phyloP scores from a whole-genome alignment of 2,329 filamentous ascomycete species.

The Claviceps pazoutovae region DNA sequence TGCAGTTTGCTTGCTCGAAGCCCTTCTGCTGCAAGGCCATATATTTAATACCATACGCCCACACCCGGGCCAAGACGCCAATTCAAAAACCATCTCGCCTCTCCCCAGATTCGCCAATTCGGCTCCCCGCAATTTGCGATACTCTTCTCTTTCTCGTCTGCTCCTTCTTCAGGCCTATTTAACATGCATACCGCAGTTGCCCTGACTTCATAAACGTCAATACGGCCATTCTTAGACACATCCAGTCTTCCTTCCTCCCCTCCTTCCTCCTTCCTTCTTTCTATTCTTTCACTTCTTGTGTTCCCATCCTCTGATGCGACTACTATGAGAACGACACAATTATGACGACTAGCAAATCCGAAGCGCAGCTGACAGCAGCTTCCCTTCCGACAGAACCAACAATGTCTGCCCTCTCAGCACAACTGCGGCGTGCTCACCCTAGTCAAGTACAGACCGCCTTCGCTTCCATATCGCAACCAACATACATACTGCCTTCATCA shows the following conservation, averaged over 20 bases:
- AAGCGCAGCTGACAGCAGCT: constrained; percentile 12
- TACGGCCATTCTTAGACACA: constrained; percentile 16
- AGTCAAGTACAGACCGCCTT: constrained; percentile 34
- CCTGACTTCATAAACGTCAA: constrained; percentile 24
- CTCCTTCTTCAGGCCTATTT: constrained; percentile 15
- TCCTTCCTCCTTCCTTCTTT: constrained; percentile 6
- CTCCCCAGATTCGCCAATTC: constrained; percentile 5
- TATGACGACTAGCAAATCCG: constrained; percentile 14
- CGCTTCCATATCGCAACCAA: constrained; percentile 11
- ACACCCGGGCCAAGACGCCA: constrained; percentile 3
- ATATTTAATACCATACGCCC: neutral
- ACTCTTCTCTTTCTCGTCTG: constrained; percentile 1
- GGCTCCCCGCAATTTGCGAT: constrained; percentile 7
- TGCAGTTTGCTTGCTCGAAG: constrained; percentile 1
- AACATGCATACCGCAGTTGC: constrained; percentile 21
- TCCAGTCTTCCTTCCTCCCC: constrained; percentile 10
- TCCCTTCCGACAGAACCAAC: constrained; percentile 17
- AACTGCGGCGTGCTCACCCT: constrained; percentile 29
- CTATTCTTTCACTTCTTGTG: neutral
- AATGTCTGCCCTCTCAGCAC: constrained; percentile 29
- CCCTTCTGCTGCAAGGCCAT: neutral
- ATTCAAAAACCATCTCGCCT: constrained; percentile 1
- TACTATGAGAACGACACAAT: constrained; percentile 10
- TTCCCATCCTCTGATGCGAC: constrained; percentile 7
- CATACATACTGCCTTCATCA: constrained; percentile 32